Evolutionary conservation across 768 basidiomycete genomes (phyloP), one percentile per base, ranked within the genome.

Genomic region (Leucogyrophana mollusca): DNA sequence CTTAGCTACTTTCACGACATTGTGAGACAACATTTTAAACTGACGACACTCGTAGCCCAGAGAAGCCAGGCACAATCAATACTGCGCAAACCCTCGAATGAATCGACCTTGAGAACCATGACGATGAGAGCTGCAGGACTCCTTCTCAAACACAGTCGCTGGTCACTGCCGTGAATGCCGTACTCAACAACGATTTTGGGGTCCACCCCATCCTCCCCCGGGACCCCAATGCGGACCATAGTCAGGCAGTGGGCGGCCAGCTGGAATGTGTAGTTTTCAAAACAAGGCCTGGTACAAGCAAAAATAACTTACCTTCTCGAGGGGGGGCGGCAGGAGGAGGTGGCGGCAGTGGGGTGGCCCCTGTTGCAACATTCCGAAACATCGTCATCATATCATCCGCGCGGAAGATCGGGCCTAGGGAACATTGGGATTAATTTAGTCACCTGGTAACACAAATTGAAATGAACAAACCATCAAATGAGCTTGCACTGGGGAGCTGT

Each of bases 141-240:
- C n/a, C n/a, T n/a, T n/a, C n/a, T n/a, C n/a, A n/a, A n/a, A n/a
- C n/a, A n/a, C n/a, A n/a, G n/a, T n/a, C n/a, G n/a, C n/a, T n/a
- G n/a, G n/a, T n/a, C n/a, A n/a, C n/a, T n/a, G n/a, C n/a, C n/a
- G n/a, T n/a, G n/a, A n/a, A n/a, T n/a, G n/a, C n/a, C n/a, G n/a
- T n/a, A n/a, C n/a, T n/a, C n/a, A n/a, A n/a, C n/a, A n/a, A n/a
- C n/a, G n/a, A n/a, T n/a, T n/a, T 46, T 73, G 62, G 25, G 76
- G 65, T 10, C 62, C 61, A n/a, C 72, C 66, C 37, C 74, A 61
- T 17, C 66, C 66, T 27, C 70, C 67, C 46, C 71, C 71, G 1
- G 88, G 90, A n/a, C 88, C 87, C 61, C 84, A 84, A 55, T 91
- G 91, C 13, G 90, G 90, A 8, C 89, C 82, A 53, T 91, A 92